Evolutionary conservation across 176 grass and related monocot genomes (phyloP).

Genomic region (Eleusine indica): DNA sequence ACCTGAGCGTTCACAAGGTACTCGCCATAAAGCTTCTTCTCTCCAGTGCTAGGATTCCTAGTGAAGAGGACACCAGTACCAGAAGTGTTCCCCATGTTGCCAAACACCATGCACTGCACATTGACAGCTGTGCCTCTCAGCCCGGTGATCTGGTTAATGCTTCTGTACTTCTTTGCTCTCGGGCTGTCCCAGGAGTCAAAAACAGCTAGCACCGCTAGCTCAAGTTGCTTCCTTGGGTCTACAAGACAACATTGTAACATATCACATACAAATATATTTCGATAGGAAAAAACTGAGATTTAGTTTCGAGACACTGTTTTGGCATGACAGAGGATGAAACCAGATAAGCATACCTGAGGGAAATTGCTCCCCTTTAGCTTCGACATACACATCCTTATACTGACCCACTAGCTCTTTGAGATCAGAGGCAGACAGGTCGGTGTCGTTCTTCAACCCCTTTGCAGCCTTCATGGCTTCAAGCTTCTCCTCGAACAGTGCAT

Average conservation of each 20-base stretch:
- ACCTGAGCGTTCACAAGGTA: conserved; percentile 96
- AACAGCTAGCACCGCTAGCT: conserved; percentile 76
- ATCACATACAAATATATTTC: not conserved
- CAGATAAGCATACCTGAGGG: conserved; percentile 56
- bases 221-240: conserved; percentile 85
- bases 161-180: conserved; percentile 88
- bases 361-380: conserved; percentile 83
- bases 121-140: conserved; percentile 90
- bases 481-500: conserved; percentile 78
- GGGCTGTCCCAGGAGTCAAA: conserved; percentile 94
- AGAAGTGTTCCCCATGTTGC: conserved; percentile 96
- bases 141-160: conserved; percentile 89
- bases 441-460: conserved; percentile 67
- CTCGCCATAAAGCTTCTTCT: conserved; percentile 97
- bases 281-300: not conserved
- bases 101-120: conserved; percentile 97
- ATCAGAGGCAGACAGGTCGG: conserved; percentile 71
- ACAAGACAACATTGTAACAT: not conserved
- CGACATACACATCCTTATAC: conserved; percentile 88
- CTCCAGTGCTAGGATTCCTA: conserved; percentile 87
- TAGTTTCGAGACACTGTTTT: conserved; percentile 3
- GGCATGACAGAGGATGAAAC: not conserved
- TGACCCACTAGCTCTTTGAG: conserved; percentile 78
- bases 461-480: conserved; percentile 73
- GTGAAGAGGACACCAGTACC: conserved; percentile 98